Evolutionary conservation across 306 rosid species (phyloP), one percentile per base, ranked within the genome.

Genomic region (Trichosanthes truncata): DNA sequence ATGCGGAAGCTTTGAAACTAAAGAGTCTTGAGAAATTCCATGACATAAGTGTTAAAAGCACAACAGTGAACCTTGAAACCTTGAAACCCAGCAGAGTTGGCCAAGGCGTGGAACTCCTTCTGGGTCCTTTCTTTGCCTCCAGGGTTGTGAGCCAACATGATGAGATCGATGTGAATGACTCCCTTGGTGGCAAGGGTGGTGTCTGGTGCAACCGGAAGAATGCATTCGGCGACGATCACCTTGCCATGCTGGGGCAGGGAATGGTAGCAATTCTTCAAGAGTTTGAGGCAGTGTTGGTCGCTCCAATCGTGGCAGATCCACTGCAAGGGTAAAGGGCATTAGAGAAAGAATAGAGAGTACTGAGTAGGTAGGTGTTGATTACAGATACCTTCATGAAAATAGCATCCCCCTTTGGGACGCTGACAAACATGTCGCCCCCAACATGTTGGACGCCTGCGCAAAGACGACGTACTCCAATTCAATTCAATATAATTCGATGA

Each of bases 291-390:
- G 82, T 95, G 96, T 60, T 87, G 93, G 41, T 95, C 99, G 29
- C 97, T 95, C 99, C 97, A 95, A 23, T 95, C 97, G 62, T 95
- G 99, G 45, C 97, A 91, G 77, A 93, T 88, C 96, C 96, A 93
- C 97, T 94, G 79, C 14, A n/a, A n/a, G n/a, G n/a, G 56, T 43
- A 1, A 33, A 40, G 12, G 12, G n/a, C n/a, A n/a, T n/a, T n/a
- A n/a, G n/a, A n/a, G n/a, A n/a, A n/a, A n/a, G n/a, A n/a, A n/a
- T n/a, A n/a, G n/a, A n/a, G n/a, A n/a, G n/a, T n/a, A n/a, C n/a
- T n/a, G n/a, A n/a, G n/a, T n/a, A n/a, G n/a, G n/a, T n/a, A n/a
- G n/a, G n/a, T n/a, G n/a, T n/a, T n/a, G n/a, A n/a, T n/a, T n/a
- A n/a, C n/a, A n/a, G n/a, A 43, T 26, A 89, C 98, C 92, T 93